A percentile compares a stretch with the other conserved stretches of the same genome.
Conservation (phyloP, 2,329 filamentous ascomycete genomes). For the Pseudovirgaria hyperparasitica region DNA sequence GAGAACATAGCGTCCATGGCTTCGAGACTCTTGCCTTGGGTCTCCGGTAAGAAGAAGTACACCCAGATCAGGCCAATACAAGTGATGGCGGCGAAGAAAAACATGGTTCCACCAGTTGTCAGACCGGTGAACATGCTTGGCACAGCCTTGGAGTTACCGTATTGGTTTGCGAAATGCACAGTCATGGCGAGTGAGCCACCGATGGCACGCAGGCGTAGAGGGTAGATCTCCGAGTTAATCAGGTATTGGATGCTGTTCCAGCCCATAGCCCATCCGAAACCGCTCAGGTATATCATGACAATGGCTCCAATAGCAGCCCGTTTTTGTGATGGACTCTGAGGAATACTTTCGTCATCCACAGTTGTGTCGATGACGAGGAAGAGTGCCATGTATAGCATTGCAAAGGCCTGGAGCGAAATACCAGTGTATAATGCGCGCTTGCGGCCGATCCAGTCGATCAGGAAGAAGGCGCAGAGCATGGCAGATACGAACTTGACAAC, state of each 20-base stretch:
- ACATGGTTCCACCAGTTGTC: conserved; percentile 56
- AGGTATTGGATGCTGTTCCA: conserved; percentile 74
- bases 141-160: conserved; percentile 62
- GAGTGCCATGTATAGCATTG: conserved; percentile 43
- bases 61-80: conserved; percentile 57
- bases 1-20: conserved; percentile 61
- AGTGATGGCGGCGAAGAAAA: conserved; percentile 61
- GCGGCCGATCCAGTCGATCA: conserved; percentile 67
- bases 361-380: conserved; percentile 47
- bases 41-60: conserved; percentile 62
- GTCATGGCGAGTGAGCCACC: conserved; percentile 64
- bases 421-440: conserved; percentile 44
- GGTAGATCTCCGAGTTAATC: conserved; percentile 66
- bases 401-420: conserved; percentile 33
- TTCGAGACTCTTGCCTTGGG: conserved; percentile 49
- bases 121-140: conserved; percentile 59
- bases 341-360: conserved; percentile 36
- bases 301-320: conserved; percentile 50
- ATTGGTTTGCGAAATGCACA: conserved; percentile 68
- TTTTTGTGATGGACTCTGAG: conserved; percentile 36
- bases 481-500: conserved; percentile 59
- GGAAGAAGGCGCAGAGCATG: conserved; percentile 59
- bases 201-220: conserved; percentile 58
- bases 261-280: conserved; percentile 26
- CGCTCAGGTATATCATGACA: conserved; percentile 50